Evolutionary conservation across 768 basidiomycete species (phyloP), one percentile per base, ranked within the genome.

Genomic region (Hygrophorus russula): DNA sequence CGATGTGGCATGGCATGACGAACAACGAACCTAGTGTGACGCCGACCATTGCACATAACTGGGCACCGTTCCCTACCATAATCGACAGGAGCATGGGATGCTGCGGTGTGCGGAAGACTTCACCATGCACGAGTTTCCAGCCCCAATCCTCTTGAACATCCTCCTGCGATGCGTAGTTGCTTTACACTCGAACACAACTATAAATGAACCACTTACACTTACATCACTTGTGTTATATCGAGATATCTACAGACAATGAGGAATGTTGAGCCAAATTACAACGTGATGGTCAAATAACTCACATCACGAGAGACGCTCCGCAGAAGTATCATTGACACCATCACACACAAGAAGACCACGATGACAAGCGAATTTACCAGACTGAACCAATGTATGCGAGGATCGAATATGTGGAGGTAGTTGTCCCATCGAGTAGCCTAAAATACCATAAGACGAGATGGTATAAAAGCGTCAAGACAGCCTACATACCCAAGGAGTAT

Each of bases 141-240:
- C 94, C 94, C 76, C 83, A 94, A 53, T 98, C 94, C 65, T 98
- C 94, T 61, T 93, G 90, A 2, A 96, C 86, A 54, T 94, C 91
- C 56, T 94, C 91, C 86, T 90, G 50, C 28, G 27, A 46, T 14
- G 37, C 46, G 28, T 17, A 34, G 39, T 44, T 14, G 40, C 32
- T 17, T 42, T 24, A 20, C 14, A 10, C 19, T 18, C 45, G 32
- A 36, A 31, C 3, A 37, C 24, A 37, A 15, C 20, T 19, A 7
- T 36, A 36, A 42, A 11, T 13, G 1, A 31, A 19, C 10, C 20
- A 58, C 78, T 51, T 59, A 89, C 88, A 49, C 82, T 86, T 31
- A 96, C 65, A 57, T 96, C 93, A 44, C 93, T 84, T 2, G 89
- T 84, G 54, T 97, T 96, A 63, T 97, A 98, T n/a, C 92, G 76